Percentiles rank a stretch among this genome's conserved stretches.
Conservation (phyloP, 176 grass and related monocot species). For the Oryza coarctata region DNA sequence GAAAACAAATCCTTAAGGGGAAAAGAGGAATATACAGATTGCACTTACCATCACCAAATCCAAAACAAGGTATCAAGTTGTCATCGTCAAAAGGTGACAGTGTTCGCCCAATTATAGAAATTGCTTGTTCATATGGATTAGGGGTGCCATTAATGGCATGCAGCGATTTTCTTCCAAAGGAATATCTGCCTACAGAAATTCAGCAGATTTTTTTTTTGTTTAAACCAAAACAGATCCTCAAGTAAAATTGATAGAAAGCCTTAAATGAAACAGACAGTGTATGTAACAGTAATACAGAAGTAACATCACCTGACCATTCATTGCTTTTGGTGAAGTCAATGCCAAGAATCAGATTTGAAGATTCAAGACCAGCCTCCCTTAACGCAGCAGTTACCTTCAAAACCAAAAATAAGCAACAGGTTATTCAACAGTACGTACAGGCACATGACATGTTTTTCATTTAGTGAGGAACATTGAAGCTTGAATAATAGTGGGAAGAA, state of each 20-base stretch:
- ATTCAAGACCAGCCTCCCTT: conserved; percentile 92
- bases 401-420: background rate
- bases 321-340: conserved; percentile 99
- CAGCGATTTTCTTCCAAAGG: conserved; percentile 76
- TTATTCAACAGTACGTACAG: background rate
- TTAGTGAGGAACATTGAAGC: background rate
- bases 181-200: conserved; percentile 57
- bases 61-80: conserved; percentile 97
- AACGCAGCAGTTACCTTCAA: conserved; percentile 73
- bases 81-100: conserved; percentile 98
- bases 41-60: conserved; percentile 90
- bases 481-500: background rate
- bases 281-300: background rate
- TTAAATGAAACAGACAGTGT: background rate
- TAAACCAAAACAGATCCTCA: background rate
- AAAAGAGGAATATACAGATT: conserved; percentile 12
- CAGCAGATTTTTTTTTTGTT: background rate
- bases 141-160: conserved; percentile 64
- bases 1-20: background rate
- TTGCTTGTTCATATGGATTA: conserved; percentile 96
- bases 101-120: conserved; percentile 94
- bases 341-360: conserved; percentile 89
- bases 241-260: conserved; percentile 2
- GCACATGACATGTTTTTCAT: background rate
- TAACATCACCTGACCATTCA: conserved; percentile 87